Evolutionary conservation across 768 basidiomycete genomes (phyloP), one percentile per base, ranked within the genome.

Genomic region (Porpolomopsis calyptriformis): DNA sequence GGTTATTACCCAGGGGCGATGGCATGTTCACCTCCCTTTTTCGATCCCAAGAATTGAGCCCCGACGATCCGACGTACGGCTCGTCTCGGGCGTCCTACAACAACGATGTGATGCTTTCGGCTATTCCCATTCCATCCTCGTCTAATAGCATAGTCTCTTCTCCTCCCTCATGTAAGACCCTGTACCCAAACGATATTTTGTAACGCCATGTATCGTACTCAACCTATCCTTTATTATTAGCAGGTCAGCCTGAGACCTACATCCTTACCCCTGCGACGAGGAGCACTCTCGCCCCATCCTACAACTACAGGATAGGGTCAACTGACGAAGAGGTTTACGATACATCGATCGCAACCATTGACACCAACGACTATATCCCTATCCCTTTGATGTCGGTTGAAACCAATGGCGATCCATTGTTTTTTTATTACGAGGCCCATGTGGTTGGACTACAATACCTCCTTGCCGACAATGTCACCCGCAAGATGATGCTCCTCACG

Each of bases 371-470:
- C 7, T n/a, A 46, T 23, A 12, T 23, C 45, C 19, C 11, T 16
- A 18, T 26, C 22, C 14, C 22, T 11, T 37, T 4, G 11, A 26
- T 43, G 26, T 19, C 4, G 26, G 40, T 18, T 3, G 2, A 8
- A 16, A 9, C 12, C 14, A 37, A 16, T 20, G 16, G 20, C 6
- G 20, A 38, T 6, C 24, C 16, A 47, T 7, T 61, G n/a, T 40
- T 65, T 4, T 49, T 71, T 33, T 55, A 78, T 45, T 87, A 88
- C 58, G 70, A 82, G 56, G 57, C 66, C 37, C 67, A 75, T 35
- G 82, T 87, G 26, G 70, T 85, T 43, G 68, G 68, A 29, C 71
- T 78, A 47, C 84, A 87, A 55, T 88, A 85, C 56, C 64, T 85
- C 3, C 73, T 86, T 43, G 80, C 78, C 1, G 80, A 77, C 59